These are phyloP conservation scores for Colletotrichum sp. DNA, from an alignment of 2,329 filamentous ascomycete species.

Conservation along the genomic window DNA sequence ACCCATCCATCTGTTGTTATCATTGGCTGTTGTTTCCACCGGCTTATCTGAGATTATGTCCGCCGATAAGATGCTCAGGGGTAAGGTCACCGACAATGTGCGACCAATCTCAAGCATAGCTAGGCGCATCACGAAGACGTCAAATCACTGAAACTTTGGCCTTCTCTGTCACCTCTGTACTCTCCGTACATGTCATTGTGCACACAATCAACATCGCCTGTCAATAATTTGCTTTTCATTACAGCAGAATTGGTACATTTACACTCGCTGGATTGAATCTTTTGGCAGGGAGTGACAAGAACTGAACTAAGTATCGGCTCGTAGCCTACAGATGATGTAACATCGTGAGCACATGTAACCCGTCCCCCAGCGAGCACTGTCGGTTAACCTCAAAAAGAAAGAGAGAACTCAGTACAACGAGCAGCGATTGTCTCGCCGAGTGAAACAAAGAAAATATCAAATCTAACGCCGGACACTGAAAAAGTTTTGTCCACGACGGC, in stretches of 20 bases:
- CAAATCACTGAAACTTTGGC: background rate
- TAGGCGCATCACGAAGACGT: no score
- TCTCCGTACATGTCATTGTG: background rate
- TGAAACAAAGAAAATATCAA: background rate
- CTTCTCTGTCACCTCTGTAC: background rate
- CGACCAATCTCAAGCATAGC: background rate
- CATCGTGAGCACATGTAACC: background rate
- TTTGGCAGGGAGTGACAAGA: constrained; percentile 2
- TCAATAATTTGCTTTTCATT: background rate
- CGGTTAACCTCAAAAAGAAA: background rate
- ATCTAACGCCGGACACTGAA: constrained; percentile 8
- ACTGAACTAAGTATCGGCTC: background rate
- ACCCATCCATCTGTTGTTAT: background rate
- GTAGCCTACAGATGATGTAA: constrained; percentile 7
- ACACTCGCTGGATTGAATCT: background rate
- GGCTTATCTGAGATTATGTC: background rate
- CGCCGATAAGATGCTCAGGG: background rate
- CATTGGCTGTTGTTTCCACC: background rate
- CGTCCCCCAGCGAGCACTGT: background rate
- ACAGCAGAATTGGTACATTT: background rate
- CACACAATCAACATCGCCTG: background rate
- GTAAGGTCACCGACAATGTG: background rate
- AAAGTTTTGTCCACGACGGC: background rate
- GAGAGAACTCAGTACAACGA: background rate
- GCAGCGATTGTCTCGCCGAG: background rate